phyloP scores from a whole-genome alignment of 768 basidiomycete species.

The Leccinellum albellum region DNA sequence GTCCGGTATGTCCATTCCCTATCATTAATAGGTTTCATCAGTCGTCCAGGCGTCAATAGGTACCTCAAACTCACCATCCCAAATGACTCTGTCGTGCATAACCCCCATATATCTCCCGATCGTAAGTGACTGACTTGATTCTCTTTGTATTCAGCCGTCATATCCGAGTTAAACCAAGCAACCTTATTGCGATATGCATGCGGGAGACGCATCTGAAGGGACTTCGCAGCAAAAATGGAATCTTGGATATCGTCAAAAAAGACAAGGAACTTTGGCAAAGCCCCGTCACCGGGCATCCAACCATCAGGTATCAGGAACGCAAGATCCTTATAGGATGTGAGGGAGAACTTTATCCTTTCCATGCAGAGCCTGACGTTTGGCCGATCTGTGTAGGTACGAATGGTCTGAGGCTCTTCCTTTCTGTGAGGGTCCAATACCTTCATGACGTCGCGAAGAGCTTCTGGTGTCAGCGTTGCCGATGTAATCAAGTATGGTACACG shows the following conservation, averaged over 20 bases:
- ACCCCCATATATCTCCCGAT: background rate
- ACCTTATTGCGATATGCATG: background rate
- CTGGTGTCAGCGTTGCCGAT: background rate
- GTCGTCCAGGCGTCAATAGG: too few species aligned
- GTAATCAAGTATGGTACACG: background rate
- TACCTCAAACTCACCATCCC: background rate
- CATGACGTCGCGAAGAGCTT: background rate
- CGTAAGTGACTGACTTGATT: background rate
- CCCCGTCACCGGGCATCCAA: background rate
- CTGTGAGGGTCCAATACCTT: background rate
- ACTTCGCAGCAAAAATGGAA: background rate
- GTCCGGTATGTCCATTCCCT: background rate
- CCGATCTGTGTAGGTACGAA: background rate
- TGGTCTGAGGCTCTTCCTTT: background rate
- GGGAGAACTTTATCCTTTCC: background rate
- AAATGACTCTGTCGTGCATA: background rate
- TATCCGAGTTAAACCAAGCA: background rate
- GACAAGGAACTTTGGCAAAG: background rate
- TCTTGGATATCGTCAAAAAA: background rate
- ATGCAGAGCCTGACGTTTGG: background rate
- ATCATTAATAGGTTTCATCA: too few species aligned
- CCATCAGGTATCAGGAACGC: background rate
- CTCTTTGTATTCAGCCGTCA: background rate
- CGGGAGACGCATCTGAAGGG: background rate
- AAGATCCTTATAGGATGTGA: background rate